Evolutionary conservation across 225 moss, liverwort and hornwort species (phyloP), one percentile per base, ranked within the genome.

Genomic region (Bryoerythrophyllum caledonicum): DNA sequence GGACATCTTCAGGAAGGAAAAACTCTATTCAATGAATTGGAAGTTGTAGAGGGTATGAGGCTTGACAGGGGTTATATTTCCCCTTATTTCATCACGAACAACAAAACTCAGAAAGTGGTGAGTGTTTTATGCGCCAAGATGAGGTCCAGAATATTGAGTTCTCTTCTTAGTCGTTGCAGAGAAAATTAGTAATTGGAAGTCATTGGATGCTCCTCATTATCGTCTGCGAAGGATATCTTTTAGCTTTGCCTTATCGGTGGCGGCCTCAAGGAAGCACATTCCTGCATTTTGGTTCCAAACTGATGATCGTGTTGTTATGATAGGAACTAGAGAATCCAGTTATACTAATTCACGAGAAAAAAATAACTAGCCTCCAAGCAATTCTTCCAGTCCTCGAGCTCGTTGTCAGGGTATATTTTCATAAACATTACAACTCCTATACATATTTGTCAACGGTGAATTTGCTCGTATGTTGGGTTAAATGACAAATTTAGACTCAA

Each of bases 271-370:
- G 7, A 44, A 64, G 63, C 24, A 38, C 24, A 21, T 9, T 57
- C n/a, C 21, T 44, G 53, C 35, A 54, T 35, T 64, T 51, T 21
- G 17, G 43, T 52, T 0, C 30, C 17, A 12, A 74, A 57, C 6
- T 76, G 49, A 62, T 1, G 28, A 26, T 76, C 71, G 71, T 28
- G 3, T 35, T 60, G 27, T 35, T 78, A 8, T 46, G 40, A 23
- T 73, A 96, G 96, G 94, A 96, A 62, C 74, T 96, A 59, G 96
- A 96, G 76, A 96, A 92, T 49, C 91, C 92, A 32, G 62, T 92
- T 10, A 90, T 94, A 63, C 55, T 94, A 61, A 92, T 96, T 46
- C 88, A 94, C 38, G 92, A 96, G 81, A 96, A 86, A 86, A 94
- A 90, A 71, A 96, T 94, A 32, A 91, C 90, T 26, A 88, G 93